These are phyloP conservation scores for Graphilbum ipis-grandicollis DNA, from an alignment of 2,329 filamentous ascomycete species.

Conservation along the genomic window DNA sequence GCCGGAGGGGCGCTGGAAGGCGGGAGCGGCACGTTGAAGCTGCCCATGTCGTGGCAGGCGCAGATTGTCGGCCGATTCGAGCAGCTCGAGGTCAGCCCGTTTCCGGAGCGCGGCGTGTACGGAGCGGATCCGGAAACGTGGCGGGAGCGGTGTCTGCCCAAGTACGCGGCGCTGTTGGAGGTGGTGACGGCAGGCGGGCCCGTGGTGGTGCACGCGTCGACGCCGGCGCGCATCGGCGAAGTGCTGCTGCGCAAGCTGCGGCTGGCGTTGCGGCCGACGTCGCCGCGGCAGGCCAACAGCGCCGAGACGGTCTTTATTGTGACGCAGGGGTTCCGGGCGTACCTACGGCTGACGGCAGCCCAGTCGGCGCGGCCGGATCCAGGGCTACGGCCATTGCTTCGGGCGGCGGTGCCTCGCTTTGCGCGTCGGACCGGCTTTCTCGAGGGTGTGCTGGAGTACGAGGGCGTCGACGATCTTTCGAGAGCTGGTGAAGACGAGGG, in stretches of 20 bases:
- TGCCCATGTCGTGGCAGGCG: slow-evolving; percentile 55
- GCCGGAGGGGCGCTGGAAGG: slow-evolving; percentile 28
- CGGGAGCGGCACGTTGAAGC: slow-evolving; percentile 26
- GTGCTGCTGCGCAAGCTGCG: slow-evolving; percentile 49
- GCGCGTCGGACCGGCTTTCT: slow-evolving; percentile 49
- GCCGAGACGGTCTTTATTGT: slow-evolving; percentile 56
- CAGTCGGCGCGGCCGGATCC: slow-evolving; percentile 36
- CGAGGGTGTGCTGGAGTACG: slow-evolving; percentile 40
- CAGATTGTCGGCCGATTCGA: slow-evolving; percentile 56
- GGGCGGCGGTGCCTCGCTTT: slow-evolving; percentile 48
- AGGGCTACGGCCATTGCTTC: slow-evolving; percentile 46
- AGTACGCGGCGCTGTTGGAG: slow-evolving; percentile 49
- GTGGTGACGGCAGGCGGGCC: slow-evolving; percentile 41
- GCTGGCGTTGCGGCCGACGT: slow-evolving; percentile 43
- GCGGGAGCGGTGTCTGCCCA: slow-evolving; percentile 45
- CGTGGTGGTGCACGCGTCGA: slow-evolving; percentile 52
- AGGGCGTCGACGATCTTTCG: slow-evolving; percentile 3
- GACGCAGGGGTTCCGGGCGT: slow-evolving; percentile 57
- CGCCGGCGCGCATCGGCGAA: slow-evolving; percentile 47
- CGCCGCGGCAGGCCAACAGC: slow-evolving; percentile 29
- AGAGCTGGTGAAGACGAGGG: slow-evolving; percentile 11
- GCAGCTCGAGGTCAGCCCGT: slow-evolving; percentile 43
- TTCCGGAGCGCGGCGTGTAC: slow-evolving; percentile 45
- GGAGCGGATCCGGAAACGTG: slow-evolving; percentile 44
- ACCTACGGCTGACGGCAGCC: slow-evolving; percentile 46